phyloP scores from a whole-genome alignment of 2,329 filamentous ascomycete species.

The Bipolaris zeicola region DNA sequence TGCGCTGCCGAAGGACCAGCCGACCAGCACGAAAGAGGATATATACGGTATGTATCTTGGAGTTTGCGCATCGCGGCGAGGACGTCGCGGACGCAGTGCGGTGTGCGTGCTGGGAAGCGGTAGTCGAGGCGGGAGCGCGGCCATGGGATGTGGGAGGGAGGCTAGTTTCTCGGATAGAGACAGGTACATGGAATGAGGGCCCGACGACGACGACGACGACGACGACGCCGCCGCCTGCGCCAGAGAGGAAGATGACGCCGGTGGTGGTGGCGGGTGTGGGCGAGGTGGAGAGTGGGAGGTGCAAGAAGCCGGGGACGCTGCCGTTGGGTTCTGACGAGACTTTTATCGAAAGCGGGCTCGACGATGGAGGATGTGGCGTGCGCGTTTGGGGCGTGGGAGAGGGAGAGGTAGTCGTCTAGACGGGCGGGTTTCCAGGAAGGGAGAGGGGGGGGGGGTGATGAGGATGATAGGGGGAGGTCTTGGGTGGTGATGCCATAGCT shows the following conservation, averaged over 20 bases:
- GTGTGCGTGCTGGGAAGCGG: slow-evolving; percentile 3
- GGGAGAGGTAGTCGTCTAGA: slow-evolving; percentile 2
- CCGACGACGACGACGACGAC: slow-evolving; percentile 1
- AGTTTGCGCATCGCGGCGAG: slow-evolving; percentile 4
- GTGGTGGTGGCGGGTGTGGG: neutral
- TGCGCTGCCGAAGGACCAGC: slow-evolving; percentile 9
- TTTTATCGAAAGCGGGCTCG: neutral
- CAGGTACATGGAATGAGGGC: slow-evolving; percentile 1
- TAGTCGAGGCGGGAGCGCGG: neutral
- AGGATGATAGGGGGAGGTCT: slow-evolving; percentile 1
- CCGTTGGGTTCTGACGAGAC: slow-evolving; percentile 2
- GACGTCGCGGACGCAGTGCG: slow-evolving; percentile 4
- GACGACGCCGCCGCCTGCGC: neutral
- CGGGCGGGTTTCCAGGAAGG: neutral
- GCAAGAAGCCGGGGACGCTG: slow-evolving; percentile 1
- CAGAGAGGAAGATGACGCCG: slow-evolving; percentile 2
- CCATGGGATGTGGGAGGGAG: neutral
- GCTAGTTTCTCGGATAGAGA: slow-evolving; percentile 5
- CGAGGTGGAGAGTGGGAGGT: neutral
- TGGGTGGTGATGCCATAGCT: neutral
- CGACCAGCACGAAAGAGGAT: neutral
- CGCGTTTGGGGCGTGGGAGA: neutral
- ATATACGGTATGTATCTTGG: neutral
- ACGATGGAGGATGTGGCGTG: slow-evolving; percentile 1
- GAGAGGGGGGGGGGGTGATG: neutral